phyloP scores from a whole-genome alignment of 352 stramenopile genomes.

The Phytophthora tubulina region DNA sequence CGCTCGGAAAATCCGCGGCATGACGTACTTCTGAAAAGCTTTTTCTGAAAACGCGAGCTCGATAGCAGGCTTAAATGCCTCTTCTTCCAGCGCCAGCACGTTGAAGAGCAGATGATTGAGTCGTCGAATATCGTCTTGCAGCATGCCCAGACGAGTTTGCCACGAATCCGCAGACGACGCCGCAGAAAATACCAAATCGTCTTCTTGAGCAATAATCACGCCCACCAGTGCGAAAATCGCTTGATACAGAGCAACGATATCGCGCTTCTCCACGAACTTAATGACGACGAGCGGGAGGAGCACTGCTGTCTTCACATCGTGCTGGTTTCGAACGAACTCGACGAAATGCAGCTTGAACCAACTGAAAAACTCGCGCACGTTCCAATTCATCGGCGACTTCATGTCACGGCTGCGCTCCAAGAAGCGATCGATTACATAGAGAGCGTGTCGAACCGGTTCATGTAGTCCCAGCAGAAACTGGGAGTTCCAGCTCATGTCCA shows the following conservation, averaged over 20 bases:
- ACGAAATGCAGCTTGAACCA: conserved; percentile 89
- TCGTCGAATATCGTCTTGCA: conserved; percentile 80
- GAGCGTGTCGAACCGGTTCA: conserved; percentile 80
- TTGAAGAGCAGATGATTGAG: conserved; percentile 77
- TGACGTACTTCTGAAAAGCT: conserved; percentile 79
- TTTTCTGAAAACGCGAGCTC: conserved; percentile 74
- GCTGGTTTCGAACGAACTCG: conserved; percentile 79
- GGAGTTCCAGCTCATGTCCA: conserved; percentile 78
- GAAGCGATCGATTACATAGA: conserved; percentile 88
- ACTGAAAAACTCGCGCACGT: conserved; percentile 75
- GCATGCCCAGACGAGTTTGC: conserved; percentile 50
- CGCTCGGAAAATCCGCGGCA: conserved; percentile 75
- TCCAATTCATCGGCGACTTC: conserved; percentile 56
- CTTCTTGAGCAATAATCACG: conserved; percentile 66
- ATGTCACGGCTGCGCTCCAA: conserved; percentile 64
- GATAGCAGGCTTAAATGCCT: conserved; percentile 64
- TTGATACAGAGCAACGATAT: conserved; percentile 71
- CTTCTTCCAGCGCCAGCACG: conserved; percentile 76
- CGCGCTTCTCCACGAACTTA: conserved; percentile 67
- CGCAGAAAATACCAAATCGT: conserved; percentile 56
- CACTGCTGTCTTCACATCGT: conserved; percentile 74
- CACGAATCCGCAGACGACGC: conserved; percentile 58
- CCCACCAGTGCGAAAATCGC: conserved; percentile 72
- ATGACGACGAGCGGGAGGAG: conserved; percentile 72
- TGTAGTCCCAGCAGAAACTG: conserved; percentile 82